Evolutionary conservation across 2,329 filamentous ascomycete species (phyloP).

Genomic region (Clonostachys byssicola): DNA sequence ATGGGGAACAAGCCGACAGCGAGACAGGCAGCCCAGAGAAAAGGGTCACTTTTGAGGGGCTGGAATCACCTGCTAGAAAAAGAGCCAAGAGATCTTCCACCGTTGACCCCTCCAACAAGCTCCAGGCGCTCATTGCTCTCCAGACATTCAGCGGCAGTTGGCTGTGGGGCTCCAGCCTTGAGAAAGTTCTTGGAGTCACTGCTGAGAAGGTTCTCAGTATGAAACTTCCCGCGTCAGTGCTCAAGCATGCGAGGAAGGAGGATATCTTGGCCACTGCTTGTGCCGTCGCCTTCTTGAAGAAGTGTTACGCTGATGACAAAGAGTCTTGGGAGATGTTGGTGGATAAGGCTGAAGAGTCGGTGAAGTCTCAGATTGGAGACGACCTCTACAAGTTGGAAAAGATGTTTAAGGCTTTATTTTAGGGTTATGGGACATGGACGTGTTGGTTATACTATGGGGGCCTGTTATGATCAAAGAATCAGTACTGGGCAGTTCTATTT

Average conservation of each 20-base stretch:
- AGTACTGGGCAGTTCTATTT: too few species aligned
- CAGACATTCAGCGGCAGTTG: conserved; percentile 36
- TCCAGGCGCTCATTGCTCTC: conserved; percentile 38
- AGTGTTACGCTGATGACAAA: conserved; percentile 31
- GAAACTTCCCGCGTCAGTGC: too few species aligned
- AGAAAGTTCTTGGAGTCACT: conserved; percentile 14
- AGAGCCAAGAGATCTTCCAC: neutral
- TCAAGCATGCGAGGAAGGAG: neutral
- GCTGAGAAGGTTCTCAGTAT: neutral
- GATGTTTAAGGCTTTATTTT: too few species aligned
- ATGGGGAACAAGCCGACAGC: too few species aligned
- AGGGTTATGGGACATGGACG: too few species aligned
- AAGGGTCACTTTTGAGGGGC: too few species aligned
- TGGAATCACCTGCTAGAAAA: too few species aligned
- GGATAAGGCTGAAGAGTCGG: conserved; percentile 54
- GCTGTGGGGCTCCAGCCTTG: conserved; percentile 19
- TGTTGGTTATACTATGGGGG: too few species aligned
- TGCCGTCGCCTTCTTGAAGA: conserved; percentile 33
- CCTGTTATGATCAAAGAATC: too few species aligned
- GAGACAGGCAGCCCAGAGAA: too few species aligned
- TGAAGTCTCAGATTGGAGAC: conserved; percentile 17
- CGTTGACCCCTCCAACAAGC: conserved; percentile 1
- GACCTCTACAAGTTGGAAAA: neutral
- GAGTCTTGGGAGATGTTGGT: conserved; percentile 63
- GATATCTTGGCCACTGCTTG: conserved; percentile 19